These are phyloP conservation scores for Amniculicola lignicola DNA, from an alignment of 495 filamentous ascomycete genomes.

Conservation along the genomic window DNA sequence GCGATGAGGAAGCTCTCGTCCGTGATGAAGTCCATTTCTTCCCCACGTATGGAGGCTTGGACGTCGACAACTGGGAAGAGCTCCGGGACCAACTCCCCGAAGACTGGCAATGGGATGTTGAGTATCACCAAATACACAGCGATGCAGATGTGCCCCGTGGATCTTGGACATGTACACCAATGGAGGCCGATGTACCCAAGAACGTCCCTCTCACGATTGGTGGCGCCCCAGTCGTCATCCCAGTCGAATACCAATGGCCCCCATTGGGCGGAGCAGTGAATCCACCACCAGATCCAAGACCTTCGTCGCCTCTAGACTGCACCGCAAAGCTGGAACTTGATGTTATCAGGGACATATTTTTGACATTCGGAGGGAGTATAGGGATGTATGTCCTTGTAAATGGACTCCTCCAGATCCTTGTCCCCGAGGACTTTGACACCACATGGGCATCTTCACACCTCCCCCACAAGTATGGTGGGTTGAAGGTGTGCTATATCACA, in stretches of 20 bases:
- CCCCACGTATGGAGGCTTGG: too few species aligned
- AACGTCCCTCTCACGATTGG: constrained; percentile 13
- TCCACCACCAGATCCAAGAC: constrained; percentile 15
- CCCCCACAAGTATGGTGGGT: constrained; percentile 21
- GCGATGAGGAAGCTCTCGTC: too few species aligned
- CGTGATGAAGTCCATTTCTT: too few species aligned
- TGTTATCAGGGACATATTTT: constrained; percentile 14
- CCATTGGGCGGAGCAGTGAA: constrained; percentile 13
- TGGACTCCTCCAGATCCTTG: constrained; percentile 18
- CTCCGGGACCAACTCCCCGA: constrained; percentile 8
- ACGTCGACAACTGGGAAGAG: constrained; percentile 4
- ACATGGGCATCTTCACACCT: constrained; percentile 15
- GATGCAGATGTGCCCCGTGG: not conserved
- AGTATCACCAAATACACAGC: not conserved
- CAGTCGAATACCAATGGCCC: constrained; percentile 18
- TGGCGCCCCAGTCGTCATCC: constrained; percentile 9
- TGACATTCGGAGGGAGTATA: constrained; percentile 12
- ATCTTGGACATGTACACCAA: constrained; percentile 18
- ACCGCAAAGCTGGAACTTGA: constrained; percentile 5
- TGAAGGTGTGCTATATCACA: constrained; percentile 13
- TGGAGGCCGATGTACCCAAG: not conserved
- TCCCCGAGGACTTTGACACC: constrained; percentile 15
- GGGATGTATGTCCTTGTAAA: constrained; percentile 18
- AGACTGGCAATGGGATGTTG: constrained; percentile 18
- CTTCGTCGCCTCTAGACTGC: constrained; percentile 13